A percentile compares a stretch with the other conserved stretches of the same genome.
Evolutionary conservation across 2,329 filamentous ascomycete genomes (phyloP).

Genomic region (Diaporthe destruens): DNA sequence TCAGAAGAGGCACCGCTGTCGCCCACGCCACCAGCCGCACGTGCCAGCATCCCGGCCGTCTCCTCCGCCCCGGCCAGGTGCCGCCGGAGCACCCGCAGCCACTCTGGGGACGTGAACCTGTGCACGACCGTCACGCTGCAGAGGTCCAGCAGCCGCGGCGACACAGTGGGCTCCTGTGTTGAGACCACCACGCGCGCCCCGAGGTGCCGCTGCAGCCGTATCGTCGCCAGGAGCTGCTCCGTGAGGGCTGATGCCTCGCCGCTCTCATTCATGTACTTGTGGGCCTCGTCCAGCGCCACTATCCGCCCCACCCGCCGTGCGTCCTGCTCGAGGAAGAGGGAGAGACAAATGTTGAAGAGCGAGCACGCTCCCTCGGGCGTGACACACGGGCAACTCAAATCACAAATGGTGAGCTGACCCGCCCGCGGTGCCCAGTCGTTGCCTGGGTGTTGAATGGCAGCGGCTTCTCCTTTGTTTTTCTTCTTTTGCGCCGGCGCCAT

Average conservation of each 20-base stretch:
- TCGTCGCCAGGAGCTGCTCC: constrained; percentile 69
- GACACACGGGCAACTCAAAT: constrained; percentile 80
- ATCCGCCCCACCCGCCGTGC: constrained; percentile 64
- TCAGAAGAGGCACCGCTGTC: background rate
- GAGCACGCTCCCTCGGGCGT: constrained; percentile 75
- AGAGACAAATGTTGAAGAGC: constrained; percentile 79
- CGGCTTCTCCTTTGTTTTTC: constrained; percentile 45
- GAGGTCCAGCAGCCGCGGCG: constrained; percentile 75
- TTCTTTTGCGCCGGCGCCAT: constrained; percentile 52
- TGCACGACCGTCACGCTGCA: constrained; percentile 81
- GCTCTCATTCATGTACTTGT: constrained; percentile 77
- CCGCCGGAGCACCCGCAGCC: constrained; percentile 47
- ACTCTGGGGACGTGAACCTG: constrained; percentile 66
- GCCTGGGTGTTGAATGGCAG: constrained; percentile 44
- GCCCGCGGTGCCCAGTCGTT: constrained; percentile 40
- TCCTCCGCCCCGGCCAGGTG: constrained; percentile 50
- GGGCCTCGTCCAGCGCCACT: constrained; percentile 81
- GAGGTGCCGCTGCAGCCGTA: constrained; percentile 79
- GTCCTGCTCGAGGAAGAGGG: constrained; percentile 72
- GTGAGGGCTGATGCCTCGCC: constrained; percentile 70
- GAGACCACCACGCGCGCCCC: constrained; percentile 77
- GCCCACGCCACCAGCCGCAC: constrained; percentile 21
- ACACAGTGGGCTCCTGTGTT: constrained; percentile 82
- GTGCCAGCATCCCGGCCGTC: constrained; percentile 43
- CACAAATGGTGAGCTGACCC: constrained; percentile 58